These are phyloP conservation scores for Przewalskia tangutica DNA, from an alignment of 257 asterid species.

Conservation along the genomic window DNA sequence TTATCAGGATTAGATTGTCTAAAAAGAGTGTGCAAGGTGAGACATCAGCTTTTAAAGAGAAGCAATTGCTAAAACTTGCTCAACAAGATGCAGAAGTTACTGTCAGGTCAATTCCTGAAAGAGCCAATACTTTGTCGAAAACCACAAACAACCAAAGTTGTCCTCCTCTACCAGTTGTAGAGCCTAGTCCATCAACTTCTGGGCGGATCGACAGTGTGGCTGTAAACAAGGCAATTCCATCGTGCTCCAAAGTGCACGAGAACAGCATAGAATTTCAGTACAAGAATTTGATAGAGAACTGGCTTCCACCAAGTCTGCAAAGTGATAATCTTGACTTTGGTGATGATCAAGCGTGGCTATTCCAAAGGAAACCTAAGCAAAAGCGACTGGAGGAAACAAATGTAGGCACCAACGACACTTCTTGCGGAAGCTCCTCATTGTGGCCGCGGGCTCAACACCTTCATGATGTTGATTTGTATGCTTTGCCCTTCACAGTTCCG, in stretches of 20 bases:
- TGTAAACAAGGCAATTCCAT: slow-evolving; percentile 15
- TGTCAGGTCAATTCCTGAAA: not conserved
- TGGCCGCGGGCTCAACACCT: slow-evolving; percentile 42
- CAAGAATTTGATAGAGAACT: slow-evolving; percentile 28
- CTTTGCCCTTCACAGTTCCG: slow-evolving; percentile 55
- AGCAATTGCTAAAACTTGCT: not conserved
- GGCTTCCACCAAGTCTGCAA: slow-evolving; percentile 28
- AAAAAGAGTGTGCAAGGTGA: not conserved
- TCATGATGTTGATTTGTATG: slow-evolving; percentile 39
- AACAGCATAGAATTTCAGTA: slow-evolving; percentile 22
- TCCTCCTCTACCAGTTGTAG: not conserved
- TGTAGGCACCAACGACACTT: slow-evolving; percentile 2
- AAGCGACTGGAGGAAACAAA: slow-evolving; percentile 9
- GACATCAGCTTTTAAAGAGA: not conserved
- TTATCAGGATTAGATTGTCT: not conserved
- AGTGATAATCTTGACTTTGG: not conserved
- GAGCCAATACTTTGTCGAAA: not conserved
- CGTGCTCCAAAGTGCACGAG: slow-evolving; percentile 10
- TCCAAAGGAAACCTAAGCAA: slow-evolving; percentile 1
- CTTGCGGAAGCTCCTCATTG: slow-evolving; percentile 18
- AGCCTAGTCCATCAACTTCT: not conserved
- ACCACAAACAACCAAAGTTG: not conserved
- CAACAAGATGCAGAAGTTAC: not conserved
- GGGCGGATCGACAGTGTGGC: not conserved
- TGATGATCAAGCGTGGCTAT: slow-evolving; percentile 52